Evolutionary conservation across 2,329 filamentous ascomycete genomes (phyloP), one percentile per base, ranked within the genome.

Genomic region (Colletotrichum sp.): DNA sequence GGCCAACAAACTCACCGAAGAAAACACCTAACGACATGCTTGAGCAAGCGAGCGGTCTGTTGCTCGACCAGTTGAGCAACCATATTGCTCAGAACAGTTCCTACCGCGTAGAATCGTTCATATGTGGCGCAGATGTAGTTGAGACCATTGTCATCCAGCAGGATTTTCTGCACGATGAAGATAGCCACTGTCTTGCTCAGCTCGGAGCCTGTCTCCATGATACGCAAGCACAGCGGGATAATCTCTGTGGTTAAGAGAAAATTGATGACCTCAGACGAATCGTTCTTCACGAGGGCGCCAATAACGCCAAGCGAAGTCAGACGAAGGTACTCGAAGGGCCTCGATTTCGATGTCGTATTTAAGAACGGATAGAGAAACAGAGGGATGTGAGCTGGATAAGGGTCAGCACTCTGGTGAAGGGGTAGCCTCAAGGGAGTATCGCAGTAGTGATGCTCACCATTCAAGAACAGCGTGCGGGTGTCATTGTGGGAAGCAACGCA

Each of bases 121-220:
- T 99, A 99, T 1, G 97, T 99, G 77, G 97, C 96, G 85, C 97
- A 99, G 73, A 99, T 99, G 84, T 99, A 99, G 80, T 97, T 97
- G 76, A 99, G 90, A 6, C 97, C 97, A 79, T 98, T 96, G 80
- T 99, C 97, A 81, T 99, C 97, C 4, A 99, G 90, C 66, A 99
- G 87, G 31, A 99, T 99, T 89, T 99, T 99, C 85, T 99, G 97
- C 21, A 99, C 97, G 79, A 99, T 99, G 87, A 99, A 99, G 80
- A 99, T 99, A 72, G 97, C 97, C 16, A 99, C 97, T 1, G 97
- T 99, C 88, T 99, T 99, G 88, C 95, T 98, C 74, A 99, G 90
- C 85, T 99, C 97, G 1, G 96, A 98, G 64, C 97, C 97, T 0
- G 97, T 99, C 87, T 99, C 97, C 97, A 99, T 99, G 81, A 99